Percentiles rank a stretch among this genome's conserved stretches.
These are phyloP conservation scores for Primulina tabacum DNA, from an alignment of 257 asterid genomes.

Conservation along the genomic window DNA sequence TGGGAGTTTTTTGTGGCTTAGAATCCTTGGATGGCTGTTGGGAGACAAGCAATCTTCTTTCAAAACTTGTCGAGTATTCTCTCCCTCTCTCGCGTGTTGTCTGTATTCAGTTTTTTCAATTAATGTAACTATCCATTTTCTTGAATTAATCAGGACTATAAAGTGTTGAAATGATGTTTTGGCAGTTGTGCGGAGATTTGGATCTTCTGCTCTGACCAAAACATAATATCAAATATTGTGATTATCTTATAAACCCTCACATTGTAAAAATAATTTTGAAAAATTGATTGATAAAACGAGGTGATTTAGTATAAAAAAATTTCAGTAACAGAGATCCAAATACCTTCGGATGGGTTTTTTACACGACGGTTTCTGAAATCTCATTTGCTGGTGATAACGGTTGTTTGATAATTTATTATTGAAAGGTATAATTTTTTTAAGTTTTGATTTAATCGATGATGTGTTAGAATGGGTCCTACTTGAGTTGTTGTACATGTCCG, in stretches of 20 bases:
- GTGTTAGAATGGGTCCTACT: constrained; percentile 11
- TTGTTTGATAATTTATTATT: constrained; percentile 28
- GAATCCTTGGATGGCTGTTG: constrained; percentile 31
- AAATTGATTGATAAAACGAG: no score
- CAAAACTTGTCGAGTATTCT: background rate
- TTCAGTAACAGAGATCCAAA: no score
- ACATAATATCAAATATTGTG: no score
- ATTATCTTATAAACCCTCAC: no score
- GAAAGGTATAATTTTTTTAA: constrained; percentile 3
- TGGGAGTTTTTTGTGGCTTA: constrained; percentile 9
- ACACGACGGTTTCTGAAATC: constrained; percentile 17
- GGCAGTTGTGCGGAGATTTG: background rate
- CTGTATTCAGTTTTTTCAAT: no score
- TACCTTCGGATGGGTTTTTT: background rate
- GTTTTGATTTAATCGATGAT: background rate
- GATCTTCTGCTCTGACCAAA: no score
- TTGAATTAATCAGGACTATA: constrained; percentile 19
- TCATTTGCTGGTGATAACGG: constrained; percentile 32
- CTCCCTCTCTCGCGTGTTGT: background rate
- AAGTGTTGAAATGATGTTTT: background rate
- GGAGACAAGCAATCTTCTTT: constrained; percentile 38
- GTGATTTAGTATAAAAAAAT: no score
- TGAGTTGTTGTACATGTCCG: background rate
- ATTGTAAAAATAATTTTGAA: no score
- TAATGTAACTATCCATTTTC: constrained; percentile 24